Conservation (phyloP, 495 filamentous ascomycete genomes). For the Bryoglossum gracile region DNA sequence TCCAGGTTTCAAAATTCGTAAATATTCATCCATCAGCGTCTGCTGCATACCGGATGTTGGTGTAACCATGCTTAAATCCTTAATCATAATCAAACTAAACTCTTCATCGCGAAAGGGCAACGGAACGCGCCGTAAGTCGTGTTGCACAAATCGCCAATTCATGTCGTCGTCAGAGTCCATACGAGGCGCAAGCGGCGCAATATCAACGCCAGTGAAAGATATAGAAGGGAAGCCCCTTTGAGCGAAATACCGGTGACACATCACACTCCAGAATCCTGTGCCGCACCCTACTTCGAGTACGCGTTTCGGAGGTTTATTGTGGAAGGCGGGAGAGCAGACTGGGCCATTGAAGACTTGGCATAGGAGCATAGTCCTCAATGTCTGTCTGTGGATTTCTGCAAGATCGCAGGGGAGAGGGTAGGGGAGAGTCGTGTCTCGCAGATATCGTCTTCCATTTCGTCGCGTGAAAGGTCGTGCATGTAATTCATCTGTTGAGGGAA, state of each 20-base stretch:
- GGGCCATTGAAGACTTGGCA: conserved; percentile 74
- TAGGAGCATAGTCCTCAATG: conserved; percentile 72
- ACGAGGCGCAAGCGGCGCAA: conserved; percentile 68
- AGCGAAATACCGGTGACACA: conserved; percentile 70
- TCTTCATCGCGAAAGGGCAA: conserved; percentile 75
- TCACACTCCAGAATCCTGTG: conserved; percentile 80
- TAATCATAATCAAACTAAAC: conserved; percentile 87
- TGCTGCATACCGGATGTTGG: conserved; percentile 55
- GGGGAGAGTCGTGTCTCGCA: conserved; percentile 63
- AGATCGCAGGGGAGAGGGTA: conserved; percentile 89
- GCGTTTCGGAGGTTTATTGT: conserved; percentile 59
- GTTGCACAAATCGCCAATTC: conserved; percentile 82
- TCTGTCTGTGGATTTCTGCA: conserved; percentile 80
- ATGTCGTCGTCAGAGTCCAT: conserved; percentile 57
- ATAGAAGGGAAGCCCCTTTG: conserved; percentile 50
- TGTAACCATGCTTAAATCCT: conserved; percentile 70
- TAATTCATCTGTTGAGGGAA: conserved; percentile 20
- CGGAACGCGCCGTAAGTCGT: conserved; percentile 68
- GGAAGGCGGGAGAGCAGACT: conserved; percentile 62
- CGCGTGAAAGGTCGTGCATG: conserved; percentile 56
- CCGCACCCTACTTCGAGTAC: conserved; percentile 88
- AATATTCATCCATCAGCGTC: conserved; percentile 61
- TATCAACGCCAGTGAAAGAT: conserved; percentile 78
- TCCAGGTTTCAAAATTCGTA: conserved; percentile 70
- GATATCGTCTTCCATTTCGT: conserved; percentile 71